Evolutionary conservation across 257 asterid genomes (phyloP).

Genomic region (Fraxinus cuspidata): DNA sequence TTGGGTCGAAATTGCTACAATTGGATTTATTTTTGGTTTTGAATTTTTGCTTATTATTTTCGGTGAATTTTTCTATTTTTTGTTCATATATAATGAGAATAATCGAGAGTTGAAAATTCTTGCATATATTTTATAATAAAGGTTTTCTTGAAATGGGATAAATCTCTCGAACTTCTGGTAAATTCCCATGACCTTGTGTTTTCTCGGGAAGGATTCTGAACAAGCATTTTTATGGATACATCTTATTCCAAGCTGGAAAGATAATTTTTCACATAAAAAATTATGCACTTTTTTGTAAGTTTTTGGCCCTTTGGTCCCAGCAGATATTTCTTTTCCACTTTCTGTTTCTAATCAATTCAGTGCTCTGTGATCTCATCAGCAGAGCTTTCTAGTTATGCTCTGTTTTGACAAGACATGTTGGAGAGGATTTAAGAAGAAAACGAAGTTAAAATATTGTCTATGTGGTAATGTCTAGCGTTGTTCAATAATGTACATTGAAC

Average conservation of each 20-base stretch:
- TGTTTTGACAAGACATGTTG: background rate
- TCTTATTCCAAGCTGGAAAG: background rate
- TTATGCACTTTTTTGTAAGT: background rate
- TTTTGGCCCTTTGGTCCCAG: background rate
- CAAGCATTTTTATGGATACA: background rate
- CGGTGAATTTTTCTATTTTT: background rate
- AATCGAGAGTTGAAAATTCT: background rate
- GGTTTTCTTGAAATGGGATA: background rate
- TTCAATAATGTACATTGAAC: background rate
- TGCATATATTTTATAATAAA: background rate
- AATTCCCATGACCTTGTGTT: background rate
- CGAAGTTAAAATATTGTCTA: background rate
- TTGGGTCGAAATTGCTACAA: background rate
- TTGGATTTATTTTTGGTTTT: background rate
- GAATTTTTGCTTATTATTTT: background rate
- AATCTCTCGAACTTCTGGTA: background rate
- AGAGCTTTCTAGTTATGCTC: background rate
- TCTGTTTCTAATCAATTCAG: background rate
- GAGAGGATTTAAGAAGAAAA: background rate
- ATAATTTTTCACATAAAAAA: background rate
- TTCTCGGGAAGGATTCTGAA: background rate
- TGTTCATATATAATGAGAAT: background rate
- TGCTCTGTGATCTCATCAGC: background rate
- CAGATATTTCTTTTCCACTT: background rate
- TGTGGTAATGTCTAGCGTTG: no score